phyloP scores from a whole-genome alignment of 2,329 filamentous ascomycete species.

The Claviceps sp. region DNA sequence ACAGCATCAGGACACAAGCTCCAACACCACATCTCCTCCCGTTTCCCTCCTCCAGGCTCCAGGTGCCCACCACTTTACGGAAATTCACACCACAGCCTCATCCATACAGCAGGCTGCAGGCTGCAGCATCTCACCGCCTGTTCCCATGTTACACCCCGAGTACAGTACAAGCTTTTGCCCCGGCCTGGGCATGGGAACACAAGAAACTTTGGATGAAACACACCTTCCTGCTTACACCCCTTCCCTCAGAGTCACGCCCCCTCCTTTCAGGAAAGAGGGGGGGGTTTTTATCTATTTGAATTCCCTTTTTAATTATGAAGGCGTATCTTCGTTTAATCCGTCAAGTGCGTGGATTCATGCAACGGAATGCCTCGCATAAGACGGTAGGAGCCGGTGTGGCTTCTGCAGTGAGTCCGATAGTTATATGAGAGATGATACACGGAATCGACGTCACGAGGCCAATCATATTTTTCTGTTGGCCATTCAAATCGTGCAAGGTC shows the following conservation, averaged over 20 bases:
- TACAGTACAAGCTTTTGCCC: slow-evolving; percentile 1
- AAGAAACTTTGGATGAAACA: background rate
- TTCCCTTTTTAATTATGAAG: background rate
- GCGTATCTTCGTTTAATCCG: background rate
- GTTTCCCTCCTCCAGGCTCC: too few species aligned
- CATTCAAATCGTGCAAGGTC: background rate
- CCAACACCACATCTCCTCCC: too few species aligned
- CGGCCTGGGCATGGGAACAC: background rate
- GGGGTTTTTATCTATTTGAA: too few species aligned
- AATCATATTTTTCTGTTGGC: background rate
- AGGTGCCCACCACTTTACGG: too few species aligned
- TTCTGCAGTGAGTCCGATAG: background rate
- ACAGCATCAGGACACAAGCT: too few species aligned
- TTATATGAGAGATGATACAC: background rate
- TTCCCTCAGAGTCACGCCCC: background rate
- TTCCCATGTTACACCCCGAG: background rate
- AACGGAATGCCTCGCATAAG: background rate
- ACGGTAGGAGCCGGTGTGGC: slow-evolving; percentile 1
- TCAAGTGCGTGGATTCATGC: background rate
- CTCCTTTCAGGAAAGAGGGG: background rate
- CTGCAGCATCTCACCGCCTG: background rate
- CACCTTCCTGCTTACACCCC: background rate
- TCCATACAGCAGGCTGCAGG: too few species aligned
- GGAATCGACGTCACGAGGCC: background rate
- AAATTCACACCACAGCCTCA: too few species aligned